These are phyloP conservation scores for Yamadazyma kitorensis DNA, from an alignment of 805 yeast genomes.

Conservation along the genomic window DNA sequence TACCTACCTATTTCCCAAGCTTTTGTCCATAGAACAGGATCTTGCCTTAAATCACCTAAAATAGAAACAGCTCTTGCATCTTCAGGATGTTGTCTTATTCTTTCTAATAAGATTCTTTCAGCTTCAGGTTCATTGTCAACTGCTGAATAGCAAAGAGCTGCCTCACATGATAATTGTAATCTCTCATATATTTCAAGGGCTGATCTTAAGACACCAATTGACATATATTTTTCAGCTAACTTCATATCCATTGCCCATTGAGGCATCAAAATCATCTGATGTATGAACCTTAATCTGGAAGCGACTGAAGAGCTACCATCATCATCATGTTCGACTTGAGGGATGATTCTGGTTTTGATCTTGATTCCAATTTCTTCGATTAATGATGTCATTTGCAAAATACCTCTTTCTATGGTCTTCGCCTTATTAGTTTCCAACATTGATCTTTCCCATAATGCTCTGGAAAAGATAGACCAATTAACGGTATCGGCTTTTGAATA, in stretches of 20 bases:
- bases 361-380: slow-evolving; percentile 83
- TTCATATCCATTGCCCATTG: slow-evolving; percentile 81
- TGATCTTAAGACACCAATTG: slow-evolving; percentile 78
- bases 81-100: slow-evolving; percentile 56
- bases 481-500: slow-evolving; percentile 38
- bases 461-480: slow-evolving; percentile 76
- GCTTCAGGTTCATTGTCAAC: slow-evolving; percentile 74
- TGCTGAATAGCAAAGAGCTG: slow-evolving; percentile 88
- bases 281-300: slow-evolving; percentile 62
- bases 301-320: slow-evolving; percentile 39
- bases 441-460: slow-evolving; percentile 90
- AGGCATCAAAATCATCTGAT: slow-evolving; percentile 73
- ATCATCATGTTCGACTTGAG: slow-evolving; percentile 36
- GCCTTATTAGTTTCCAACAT: slow-evolving; percentile 75
- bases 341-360: slow-evolving; percentile 51
- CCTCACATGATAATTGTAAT: slow-evolving; percentile 70
- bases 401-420: slow-evolving; percentile 90
- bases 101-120: slow-evolving; percentile 49
- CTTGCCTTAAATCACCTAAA: slow-evolving; percentile 79
- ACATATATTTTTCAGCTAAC: slow-evolving; percentile 83
- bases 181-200: slow-evolving; percentile 89
- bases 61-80: slow-evolving; percentile 85
- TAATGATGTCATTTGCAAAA: slow-evolving; percentile 85
- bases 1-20: slow-evolving; percentile 88
- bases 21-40: slow-evolving; percentile 73